Base-by-base conservation (phyloP, 768 basidiomycete genomes). In the Amanita phalloides region DNA sequence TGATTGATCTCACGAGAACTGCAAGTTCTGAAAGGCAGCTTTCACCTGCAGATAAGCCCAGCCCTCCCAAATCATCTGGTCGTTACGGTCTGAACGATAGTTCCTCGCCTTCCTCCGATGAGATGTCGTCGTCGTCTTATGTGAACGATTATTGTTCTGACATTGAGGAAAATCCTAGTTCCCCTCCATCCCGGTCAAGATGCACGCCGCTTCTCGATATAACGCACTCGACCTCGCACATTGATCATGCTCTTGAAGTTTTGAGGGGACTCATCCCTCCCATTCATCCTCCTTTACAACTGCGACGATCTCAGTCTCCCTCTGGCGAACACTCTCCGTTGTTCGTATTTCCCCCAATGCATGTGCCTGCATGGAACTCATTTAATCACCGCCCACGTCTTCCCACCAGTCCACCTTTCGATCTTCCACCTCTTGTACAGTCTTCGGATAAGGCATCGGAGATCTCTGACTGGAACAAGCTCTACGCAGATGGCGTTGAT, bases 21-120 rank as follows among this genome's bases (percentile, higher is more conserved):
- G 57, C 54, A 48, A 61, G 56, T 47, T 56, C 60, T n/a, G 54
- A 55, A 38, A 13, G 48, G 41, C 20, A 57, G 44, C 30, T 37
- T 26, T 48, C 54, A 4, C 43, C 54, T 2, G 46, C 56, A 8
- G 46, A 48, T 10, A 49, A 55, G 11, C 43, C 51, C 7, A 43
- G n/a, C 10, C 21, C 62, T n/a, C 66, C 60, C 55, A 62, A 70
- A 9, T 63, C 59, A 49, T 72, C 80, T n/a, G 83, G 83, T 9
- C 77, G 82, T 49, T 86, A 82, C 62, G 84, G 84, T 3, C 64
- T 84, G 28, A 71, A 74, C 61, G 61, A 67, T 35, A 66, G 68
- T n/a, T 67, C 68, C n/a, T 72, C 72, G 3, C 64, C 70, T 1
- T 72, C 72, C 25, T 78, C 75, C 4, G 68, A 72, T 35, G 73